Base-by-base conservation (phyloP, 352 stramenopile species). In the Halophytophthora polymorphica region DNA sequence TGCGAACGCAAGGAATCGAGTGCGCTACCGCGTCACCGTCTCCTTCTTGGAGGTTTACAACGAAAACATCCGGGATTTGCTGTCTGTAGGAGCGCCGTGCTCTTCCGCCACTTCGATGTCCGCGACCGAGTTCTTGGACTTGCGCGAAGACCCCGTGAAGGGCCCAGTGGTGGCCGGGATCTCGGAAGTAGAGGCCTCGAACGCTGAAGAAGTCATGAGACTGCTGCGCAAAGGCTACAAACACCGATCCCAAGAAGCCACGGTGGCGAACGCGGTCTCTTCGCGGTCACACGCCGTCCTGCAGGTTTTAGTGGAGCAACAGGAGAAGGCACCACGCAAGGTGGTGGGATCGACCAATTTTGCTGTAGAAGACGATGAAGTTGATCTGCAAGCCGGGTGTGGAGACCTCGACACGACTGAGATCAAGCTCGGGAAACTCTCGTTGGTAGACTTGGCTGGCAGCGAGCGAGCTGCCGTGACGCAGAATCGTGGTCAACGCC, bases 31-130 rank as follows among this genome's bases (percentile, higher is more conserved):
- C 22, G 83, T 96, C 3, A 83, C 62, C 10, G 85, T 96, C 10
- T 96, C 86, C 6, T 96, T 95, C 50, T 61, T 96, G 4, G 88
- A 96, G 50, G 82, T 97, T 22, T 97, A 97, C 80, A 97, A 97
- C 45, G 90, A 97, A 56, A 96, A 93, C 54, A 97, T 98, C 46
- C 74, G 86, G 3, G 92, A 98, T 61, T 53, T 97, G 35, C 62
- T 97, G 1, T 66, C 61, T 28, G 53, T 66, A 4, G 52, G 48
- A 45, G 57, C 51, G 2, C 61, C 64, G 8, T 61, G 50, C 6
- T 65, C 64, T 0, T 67, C 56, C 29, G 22, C 57, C 6, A 23
- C 55, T 0, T 47, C 43, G 2, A 64, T 58, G 45, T 41, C 60
- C 23, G 55, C 48, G 4, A 69, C 45, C 15, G 73, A 84, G 43